phyloP scores from a whole-genome alignment of 208 protist species.

The Endotrypanum monterogeii region DNA sequence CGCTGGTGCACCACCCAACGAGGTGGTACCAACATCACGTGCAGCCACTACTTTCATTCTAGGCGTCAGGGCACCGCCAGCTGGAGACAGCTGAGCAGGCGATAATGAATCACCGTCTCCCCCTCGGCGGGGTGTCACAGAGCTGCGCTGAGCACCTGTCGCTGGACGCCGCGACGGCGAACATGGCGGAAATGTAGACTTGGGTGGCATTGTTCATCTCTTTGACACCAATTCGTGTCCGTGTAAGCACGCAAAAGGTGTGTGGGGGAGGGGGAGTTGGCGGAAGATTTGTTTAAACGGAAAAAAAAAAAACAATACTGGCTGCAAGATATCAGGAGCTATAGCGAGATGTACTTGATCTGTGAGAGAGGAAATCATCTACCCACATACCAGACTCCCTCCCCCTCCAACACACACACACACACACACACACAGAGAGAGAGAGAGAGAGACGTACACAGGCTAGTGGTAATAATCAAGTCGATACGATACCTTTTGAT shows the following conservation, averaged over 20 bases:
- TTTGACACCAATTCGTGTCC: not conserved
- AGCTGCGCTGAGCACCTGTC: not conserved
- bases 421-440: not conserved
- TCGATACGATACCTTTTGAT: too few relatives aligned
- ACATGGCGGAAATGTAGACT: conserved; percentile 4
- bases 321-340: not conserved
- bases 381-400: not conserved
- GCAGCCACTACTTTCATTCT: not conserved
- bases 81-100: not conserved
- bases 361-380: too few relatives aligned
- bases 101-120: not conserved
- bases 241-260: not conserved
- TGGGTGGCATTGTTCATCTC: conserved; percentile 1
- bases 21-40: not conserved
- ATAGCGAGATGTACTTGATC: too few relatives aligned
- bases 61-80: not conserved
- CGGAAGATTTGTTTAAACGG: not conserved
- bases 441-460: not conserved
- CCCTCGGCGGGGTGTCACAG: not conserved
- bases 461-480: too few relatives aligned
- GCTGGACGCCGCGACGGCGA: not conserved
- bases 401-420: not conserved
- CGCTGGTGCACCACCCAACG: not conserved
- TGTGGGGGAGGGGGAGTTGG: not conserved
- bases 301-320: not conserved